These are phyloP conservation scores for Catunica adiposa DNA, from an alignment of 2,329 filamentous ascomycete species.

Conservation along the genomic window DNA sequence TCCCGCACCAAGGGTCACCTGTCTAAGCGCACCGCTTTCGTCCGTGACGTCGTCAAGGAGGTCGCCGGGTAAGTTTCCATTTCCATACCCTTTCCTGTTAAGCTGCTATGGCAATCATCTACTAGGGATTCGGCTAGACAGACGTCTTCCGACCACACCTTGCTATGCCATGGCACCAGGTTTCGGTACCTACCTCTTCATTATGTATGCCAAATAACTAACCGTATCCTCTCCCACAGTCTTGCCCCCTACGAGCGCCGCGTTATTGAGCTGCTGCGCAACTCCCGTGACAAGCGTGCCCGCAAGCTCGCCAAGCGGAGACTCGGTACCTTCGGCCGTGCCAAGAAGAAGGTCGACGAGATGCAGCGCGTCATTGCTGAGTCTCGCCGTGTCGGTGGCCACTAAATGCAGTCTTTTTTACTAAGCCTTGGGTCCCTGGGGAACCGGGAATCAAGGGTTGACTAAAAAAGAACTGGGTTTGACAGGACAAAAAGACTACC, in stretches of 20 bases:
- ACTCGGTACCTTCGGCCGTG: constrained; percentile 96
- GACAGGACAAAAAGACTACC: constrained; percentile 13
- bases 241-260: constrained; percentile 94
- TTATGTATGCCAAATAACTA: constrained; percentile 19
- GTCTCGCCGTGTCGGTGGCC: constrained; percentile 48
- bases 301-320: constrained; percentile 99
- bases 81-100: background rate
- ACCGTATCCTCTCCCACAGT: constrained; percentile 25
- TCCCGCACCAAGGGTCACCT: constrained; percentile 86
- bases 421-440: background rate
- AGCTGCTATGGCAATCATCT: background rate
- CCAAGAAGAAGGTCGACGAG: constrained; percentile 99
- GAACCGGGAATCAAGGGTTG: background rate
- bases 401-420: constrained; percentile 29
- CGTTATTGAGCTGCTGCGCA: constrained; percentile 96
- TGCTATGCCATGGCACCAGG: background rate
- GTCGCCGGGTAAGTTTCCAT: constrained; percentile 63
- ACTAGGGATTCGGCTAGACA: too few relatives aligned
- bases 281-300: constrained; percentile 98
- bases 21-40: constrained; percentile 93
- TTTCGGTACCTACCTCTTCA: background rate
- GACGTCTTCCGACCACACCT: background rate
- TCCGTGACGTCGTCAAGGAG: constrained; percentile 95
- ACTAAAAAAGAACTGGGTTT: constrained; percentile 11
- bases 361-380: constrained; percentile 96